phyloP scores from a whole-genome alignment of 441 rosid species.

The Pelargonium exstipulatum region DNA sequence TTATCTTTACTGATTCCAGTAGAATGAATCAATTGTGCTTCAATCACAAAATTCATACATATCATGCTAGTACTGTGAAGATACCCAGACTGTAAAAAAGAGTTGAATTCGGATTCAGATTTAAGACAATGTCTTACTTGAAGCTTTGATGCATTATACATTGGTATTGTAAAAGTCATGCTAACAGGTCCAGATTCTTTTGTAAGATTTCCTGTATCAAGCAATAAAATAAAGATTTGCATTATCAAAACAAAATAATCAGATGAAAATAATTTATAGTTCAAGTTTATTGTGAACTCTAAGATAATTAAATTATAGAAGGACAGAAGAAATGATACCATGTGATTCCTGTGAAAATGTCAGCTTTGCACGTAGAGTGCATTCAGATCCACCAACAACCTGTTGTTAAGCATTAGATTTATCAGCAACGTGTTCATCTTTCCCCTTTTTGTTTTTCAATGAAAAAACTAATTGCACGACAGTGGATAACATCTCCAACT shows the following conservation, averaged over 20 bases:
- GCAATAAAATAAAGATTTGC: conserved; percentile 18
- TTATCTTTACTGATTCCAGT: neutral
- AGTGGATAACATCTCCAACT: neutral
- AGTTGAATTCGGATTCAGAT: conserved; percentile 1
- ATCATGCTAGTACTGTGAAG: neutral
- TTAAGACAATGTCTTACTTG: conserved; percentile 50
- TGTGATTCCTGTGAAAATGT: conserved; percentile 86
- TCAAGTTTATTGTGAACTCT: neutral
- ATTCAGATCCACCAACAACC: conserved; percentile 94
- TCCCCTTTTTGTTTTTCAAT: neutral
- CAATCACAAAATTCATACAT: neutral
- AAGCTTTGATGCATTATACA: conserved; percentile 86
- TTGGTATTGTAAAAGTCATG: conserved; percentile 95
- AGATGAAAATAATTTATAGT: neutral
- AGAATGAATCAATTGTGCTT: neutral
- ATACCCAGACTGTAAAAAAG: conserved; percentile 8
- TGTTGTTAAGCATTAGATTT: conserved; percentile 25
- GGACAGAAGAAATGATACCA: conserved; percentile 33
- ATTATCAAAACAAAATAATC: neutral
- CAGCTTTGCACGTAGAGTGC: conserved; percentile 85
- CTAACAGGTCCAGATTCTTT: conserved; percentile 96
- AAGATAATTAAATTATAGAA: neutral
- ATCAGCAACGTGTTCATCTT: conserved; percentile 11
- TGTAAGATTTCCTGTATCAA: conserved; percentile 66
- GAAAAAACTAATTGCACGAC: conserved; percentile 1